Evolutionary conservation across 192 early-diverging fungal genomes (phyloP), one percentile per base, ranked within the genome.

Genomic region (Coemansia interrupta): DNA sequence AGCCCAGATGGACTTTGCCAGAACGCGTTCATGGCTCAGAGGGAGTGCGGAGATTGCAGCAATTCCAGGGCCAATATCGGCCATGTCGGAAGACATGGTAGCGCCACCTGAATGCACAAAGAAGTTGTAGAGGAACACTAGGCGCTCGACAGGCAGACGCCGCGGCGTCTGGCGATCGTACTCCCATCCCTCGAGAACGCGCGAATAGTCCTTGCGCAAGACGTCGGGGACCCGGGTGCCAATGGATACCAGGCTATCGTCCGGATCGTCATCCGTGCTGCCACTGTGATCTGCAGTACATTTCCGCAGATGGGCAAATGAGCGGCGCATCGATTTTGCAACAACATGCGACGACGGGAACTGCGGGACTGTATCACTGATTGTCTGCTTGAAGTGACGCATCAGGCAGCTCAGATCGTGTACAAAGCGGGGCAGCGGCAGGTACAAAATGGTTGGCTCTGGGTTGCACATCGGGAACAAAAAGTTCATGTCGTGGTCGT

Each of bases 61-160:
- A 39, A 79, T 62, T 4, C 76, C 76, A 0, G 59, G 56, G 18
- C 76, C 76, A 52, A 79, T 79, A 17, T 68, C 56, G 7, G 66
- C 43, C 70, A 69, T 79, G 38, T 62, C 76, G 18, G 43, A 58
- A 5, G 66, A 49, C 11, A 66, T 70, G 41, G 41, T 49, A 9
- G 28, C 43, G 23, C 56, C 63, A 28, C 55, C 20, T 32, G 61
- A 2, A 60, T 64, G 26, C 4, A 19, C 39, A 42, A 43, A 60
- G 53, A 68, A 72, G 60, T 79, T 79, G 63, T 79, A 79, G 58
- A 79, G 38, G 32, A 72, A 79, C 48, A 54, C 53, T 61, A 72
- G 39, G 23, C 40, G 45, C 40, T 72, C 76, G 22, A 79, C 48
- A 4, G 70, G 70, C 41, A 79, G 40, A 9, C 70, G 70, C 13